Base-by-base conservation (phyloP, 495 filamentous ascomycete genomes). In the Barbatosphaeria neglecta region DNA sequence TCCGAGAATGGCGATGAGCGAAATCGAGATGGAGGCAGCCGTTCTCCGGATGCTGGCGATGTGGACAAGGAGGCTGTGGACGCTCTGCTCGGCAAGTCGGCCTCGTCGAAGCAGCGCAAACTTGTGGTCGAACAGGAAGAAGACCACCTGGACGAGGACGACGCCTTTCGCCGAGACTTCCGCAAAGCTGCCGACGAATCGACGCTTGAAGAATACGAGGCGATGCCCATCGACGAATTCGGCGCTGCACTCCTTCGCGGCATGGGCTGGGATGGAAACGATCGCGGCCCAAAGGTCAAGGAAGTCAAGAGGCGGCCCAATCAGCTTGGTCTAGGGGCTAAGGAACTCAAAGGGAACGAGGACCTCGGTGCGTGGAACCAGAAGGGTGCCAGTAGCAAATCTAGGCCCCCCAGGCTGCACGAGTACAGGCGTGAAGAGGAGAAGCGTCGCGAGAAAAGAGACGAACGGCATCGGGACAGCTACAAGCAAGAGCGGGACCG, bases 211-310 rank as follows among this genome's bases (percentile, higher is more conserved):
- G 87, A 90, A 53, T 99, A 99, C 64, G 81, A 78, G 22, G 78
- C 82, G 4, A 77, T 95, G 10, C 90, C 93, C 0, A 87, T 97
- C 28, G 92, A 96, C 49, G 87, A 94, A 48, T 99, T 97, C 55
- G 92, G 90, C 25, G 82, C 86, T 19, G 87, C 86, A 2, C 65
- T 97, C 43, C 73, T 99, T 22, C 77, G 87, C 6, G 86, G 87
- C 10, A 93, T 95, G 81, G 92, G 92, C 4, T 96, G 90, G 90
- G 86, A 95, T 48, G 90, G 90, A 1, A 78, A 90, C 48, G 74
- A 75, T 58, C 72, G 76, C 27, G 55, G 74, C 43, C 47, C 60
- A 7, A 70, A 68, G 44, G 62, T 64, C 13, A 67, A 69, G 54
- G 63, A 74, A 59, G 57, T 63, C 43, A 37, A 84, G 58, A 74